phyloP scores from a whole-genome alignment of 257 asterid species.

The Rauvolfia tetraphylla region DNA sequence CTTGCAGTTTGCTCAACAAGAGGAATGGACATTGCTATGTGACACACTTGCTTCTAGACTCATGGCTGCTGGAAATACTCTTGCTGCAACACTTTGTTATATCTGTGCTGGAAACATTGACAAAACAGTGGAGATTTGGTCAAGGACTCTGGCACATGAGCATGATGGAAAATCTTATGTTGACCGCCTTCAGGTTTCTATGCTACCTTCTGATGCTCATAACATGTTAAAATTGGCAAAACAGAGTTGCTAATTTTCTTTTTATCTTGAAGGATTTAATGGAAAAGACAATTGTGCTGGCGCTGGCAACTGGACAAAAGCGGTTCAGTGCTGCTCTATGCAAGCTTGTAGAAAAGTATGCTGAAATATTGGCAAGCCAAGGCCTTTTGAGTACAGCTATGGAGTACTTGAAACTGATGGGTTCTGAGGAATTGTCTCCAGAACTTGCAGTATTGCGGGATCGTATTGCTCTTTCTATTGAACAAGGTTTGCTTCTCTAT shows the following conservation, averaged over 20 bases:
- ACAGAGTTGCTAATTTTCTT: slow-evolving; percentile 17
- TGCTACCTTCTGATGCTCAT: slow-evolving; percentile 16
- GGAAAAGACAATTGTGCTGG: slow-evolving; percentile 94
- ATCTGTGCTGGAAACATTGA: slow-evolving; percentile 97
- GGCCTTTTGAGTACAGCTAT: slow-evolving; percentile 91
- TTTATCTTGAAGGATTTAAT: slow-evolving; percentile 64
- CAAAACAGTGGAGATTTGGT: slow-evolving; percentile 89
- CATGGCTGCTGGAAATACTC: slow-evolving; percentile 69
- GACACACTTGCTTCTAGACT: slow-evolving; percentile 88
- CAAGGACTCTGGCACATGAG: slow-evolving; percentile 58
- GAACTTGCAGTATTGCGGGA: slow-evolving; percentile 80
- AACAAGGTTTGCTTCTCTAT: slow-evolving; percentile 48
- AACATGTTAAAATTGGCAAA: slow-evolving; percentile 15
- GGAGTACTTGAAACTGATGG: slow-evolving; percentile 87
- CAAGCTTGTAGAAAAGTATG: slow-evolving; percentile 91
- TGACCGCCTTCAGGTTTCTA: slow-evolving; percentile 76
- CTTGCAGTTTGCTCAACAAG: slow-evolving; percentile 77
- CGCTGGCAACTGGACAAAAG: slow-evolving; percentile 89
- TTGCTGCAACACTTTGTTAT: slow-evolving; percentile 84
- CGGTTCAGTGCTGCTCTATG: slow-evolving; percentile 76
- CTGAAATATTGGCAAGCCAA: slow-evolving; percentile 95
- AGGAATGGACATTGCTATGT: slow-evolving; percentile 80
- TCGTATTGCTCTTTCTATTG: slow-evolving; percentile 76
- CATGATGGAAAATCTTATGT: slow-evolving; percentile 77
- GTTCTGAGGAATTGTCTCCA: slow-evolving; percentile 81